These are phyloP conservation scores for Ophiognomonia clavigignenti-juglandacearum DNA, from an alignment of 2,329 filamentous ascomycete genomes.

Conservation along the genomic window DNA sequence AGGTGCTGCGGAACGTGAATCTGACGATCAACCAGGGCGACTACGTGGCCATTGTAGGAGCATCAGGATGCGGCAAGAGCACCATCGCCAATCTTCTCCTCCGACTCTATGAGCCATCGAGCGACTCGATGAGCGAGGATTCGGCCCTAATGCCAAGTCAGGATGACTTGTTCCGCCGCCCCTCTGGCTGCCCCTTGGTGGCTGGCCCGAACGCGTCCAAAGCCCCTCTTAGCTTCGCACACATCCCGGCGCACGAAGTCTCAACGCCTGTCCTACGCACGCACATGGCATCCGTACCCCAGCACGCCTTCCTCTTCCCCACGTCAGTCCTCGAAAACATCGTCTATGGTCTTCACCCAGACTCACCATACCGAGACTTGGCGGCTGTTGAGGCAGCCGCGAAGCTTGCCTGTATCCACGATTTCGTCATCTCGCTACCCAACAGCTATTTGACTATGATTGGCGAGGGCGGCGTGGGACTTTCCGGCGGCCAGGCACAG, in stretches of 20 bases:
- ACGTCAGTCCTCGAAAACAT: slow-evolving; percentile 77
- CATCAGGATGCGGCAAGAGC: slow-evolving; percentile 87
- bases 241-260: slow-evolving; percentile 50
- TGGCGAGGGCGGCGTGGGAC: slow-evolving; percentile 67
- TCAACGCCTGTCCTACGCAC: slow-evolving; percentile 57
- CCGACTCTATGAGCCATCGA: slow-evolving; percentile 55
- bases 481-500: slow-evolving; percentile 82
- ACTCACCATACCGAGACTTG: slow-evolving; percentile 43
- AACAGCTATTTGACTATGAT: slow-evolving; percentile 67
- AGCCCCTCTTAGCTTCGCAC: slow-evolving; percentile 52
- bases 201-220: background rate
- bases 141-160: background rate
- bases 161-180: background rate
- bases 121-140: background rate
- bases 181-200: background rate
- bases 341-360: slow-evolving; percentile 63
- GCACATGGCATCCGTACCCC: slow-evolving; percentile 63
- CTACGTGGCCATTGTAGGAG: slow-evolving; percentile 74
- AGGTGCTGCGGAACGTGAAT: slow-evolving; percentile 60
- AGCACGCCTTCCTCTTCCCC: slow-evolving; percentile 73
- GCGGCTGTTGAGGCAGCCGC: slow-evolving; percentile 47
- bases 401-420: slow-evolving; percentile 61
- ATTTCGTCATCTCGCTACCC: slow-evolving; percentile 70
- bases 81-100: slow-evolving; percentile 74
- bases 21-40: slow-evolving; percentile 58